phyloP scores from a whole-genome alignment of 2,329 filamentous ascomycete species.

The Cladosporium cucumerinum region DNA sequence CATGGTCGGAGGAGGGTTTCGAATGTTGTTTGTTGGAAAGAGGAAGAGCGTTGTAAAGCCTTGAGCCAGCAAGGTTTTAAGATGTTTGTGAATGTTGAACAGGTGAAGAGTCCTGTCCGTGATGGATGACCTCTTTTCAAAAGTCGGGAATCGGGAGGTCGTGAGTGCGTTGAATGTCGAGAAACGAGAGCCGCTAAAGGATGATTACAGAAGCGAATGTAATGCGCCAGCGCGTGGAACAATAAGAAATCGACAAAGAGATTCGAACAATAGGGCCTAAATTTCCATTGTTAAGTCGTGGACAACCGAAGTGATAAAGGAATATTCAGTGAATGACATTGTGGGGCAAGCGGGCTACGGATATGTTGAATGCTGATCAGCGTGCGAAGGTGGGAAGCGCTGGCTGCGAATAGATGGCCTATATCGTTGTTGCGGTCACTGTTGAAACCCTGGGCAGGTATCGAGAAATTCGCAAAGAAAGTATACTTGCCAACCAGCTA shows the following conservation, averaged over 20 bases:
- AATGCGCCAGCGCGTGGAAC: constrained; percentile 15
- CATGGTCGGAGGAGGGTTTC: not conserved
- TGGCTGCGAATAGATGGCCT: constrained; percentile 9
- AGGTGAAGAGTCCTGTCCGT: not conserved
- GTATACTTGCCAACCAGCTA: constrained; percentile 1
- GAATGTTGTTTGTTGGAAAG: not conserved
- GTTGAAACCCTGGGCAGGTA: constrained; percentile 2
- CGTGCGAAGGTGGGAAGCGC: not conserved
- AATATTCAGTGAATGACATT: constrained; percentile 10
- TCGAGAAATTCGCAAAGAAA: not conserved
- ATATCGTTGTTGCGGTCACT: constrained; percentile 1
- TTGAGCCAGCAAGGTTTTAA: constrained; percentile 11
- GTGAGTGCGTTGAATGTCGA: constrained; percentile 4
- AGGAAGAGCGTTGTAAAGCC: not conserved
- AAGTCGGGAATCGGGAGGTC: not conserved
- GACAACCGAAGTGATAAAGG: not conserved
- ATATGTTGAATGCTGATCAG: not conserved
- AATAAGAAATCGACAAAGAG: constrained; percentile 11
- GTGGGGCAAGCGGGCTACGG: not conserved
- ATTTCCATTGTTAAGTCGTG: constrained; percentile 6
- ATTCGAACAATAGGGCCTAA: constrained; percentile 7
- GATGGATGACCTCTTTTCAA: not conserved
- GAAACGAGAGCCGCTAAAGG: not conserved
- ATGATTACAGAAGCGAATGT: constrained; percentile 9
- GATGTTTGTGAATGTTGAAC: constrained; percentile 1